Conservation (phyloP, 495 filamentous ascomycete species). For the Penicillium verhagenii region DNA sequence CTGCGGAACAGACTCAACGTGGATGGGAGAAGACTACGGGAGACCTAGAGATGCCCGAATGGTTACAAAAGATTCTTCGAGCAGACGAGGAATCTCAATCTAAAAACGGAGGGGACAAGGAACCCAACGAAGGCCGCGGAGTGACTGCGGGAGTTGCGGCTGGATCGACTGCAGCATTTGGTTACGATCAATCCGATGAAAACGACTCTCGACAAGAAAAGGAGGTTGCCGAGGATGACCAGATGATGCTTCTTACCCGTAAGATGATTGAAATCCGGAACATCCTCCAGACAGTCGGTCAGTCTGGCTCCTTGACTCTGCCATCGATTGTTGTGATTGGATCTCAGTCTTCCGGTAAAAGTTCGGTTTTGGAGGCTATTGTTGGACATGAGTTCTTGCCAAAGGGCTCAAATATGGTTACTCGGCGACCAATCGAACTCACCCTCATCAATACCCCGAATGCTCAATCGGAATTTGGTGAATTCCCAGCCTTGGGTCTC, state of each 20-base stretch:
- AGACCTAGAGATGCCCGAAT: conserved; percentile 74
- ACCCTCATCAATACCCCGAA: conserved; percentile 95
- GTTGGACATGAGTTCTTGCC: conserved; percentile 98
- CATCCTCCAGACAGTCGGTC: conserved; percentile 85
- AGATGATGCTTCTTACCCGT: conserved; percentile 99
- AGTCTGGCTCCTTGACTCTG: conserved; percentile 80
- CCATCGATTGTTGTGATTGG: conserved; percentile 98
- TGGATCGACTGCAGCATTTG: conserved; percentile 73
- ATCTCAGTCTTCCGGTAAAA: conserved; percentile 97
- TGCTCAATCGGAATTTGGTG: conserved; percentile 86
- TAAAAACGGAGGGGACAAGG: conserved; percentile 43
- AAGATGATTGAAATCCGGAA: conserved; percentile 99
- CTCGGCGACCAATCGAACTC: conserved; percentile 90
- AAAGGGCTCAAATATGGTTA: conserved; percentile 98
- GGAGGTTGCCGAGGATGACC: conserved; percentile 80
- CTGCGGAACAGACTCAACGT: conserved; percentile 72
- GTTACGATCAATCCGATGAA: conserved; percentile 69
- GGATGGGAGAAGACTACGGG: conserved; percentile 86
- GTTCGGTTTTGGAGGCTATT: conserved; percentile 94
- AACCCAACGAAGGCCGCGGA: conserved; percentile 62
- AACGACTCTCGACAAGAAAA: conserved; percentile 63
- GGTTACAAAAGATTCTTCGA: conserved; percentile 75
- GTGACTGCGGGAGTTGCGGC: conserved; percentile 50
- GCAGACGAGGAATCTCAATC: conserved; percentile 51
- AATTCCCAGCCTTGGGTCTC: conserved; percentile 90